Base-by-base conservation (phyloP, 371 early-diverging fungal species). In the Capniomyces stellatus region DNA sequence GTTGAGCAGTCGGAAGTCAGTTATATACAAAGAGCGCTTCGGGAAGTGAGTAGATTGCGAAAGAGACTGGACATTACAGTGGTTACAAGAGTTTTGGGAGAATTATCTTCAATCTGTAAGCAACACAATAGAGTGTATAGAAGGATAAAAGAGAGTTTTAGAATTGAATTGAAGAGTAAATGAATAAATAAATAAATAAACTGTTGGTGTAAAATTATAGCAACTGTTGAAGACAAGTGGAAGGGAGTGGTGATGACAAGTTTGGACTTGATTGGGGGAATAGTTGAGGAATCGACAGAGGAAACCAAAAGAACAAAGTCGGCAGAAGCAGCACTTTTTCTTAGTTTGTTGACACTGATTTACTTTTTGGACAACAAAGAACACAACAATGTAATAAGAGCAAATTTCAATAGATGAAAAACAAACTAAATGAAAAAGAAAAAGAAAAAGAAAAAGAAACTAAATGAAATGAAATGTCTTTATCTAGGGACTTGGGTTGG, bases 261-360 rank as follows among this genome's bases (percentile, higher is more conserved):
- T n/a, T n/a, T n/a, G n/a, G 24, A n/a, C 41, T 51, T 6, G 35
- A 15, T 35, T 35, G 35, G 6, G 6, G 35, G 35, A 15, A 15
- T 15, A 35, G 35, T 35, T 35, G 35, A 35, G 35, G 35, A 35
- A 40, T 54, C 62, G 19, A 51, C 58, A 35, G 68, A 62, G 29
- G 60, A 50, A 40, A 75, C 77, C 24, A 69, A 35, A 35, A 35
- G 15, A 35, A 35, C 35, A 35, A 35, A 35, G 35, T 35, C 82
- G n/a, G 90, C 96, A 8, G 96, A 93, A 71, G 75, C 85, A 31
- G 87, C 85, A 56, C 69, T 87, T 28, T 95, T 85, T 60, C 70
- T 95, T 51, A 77, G 82, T 50, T 69, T 89, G 54, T 64, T 91
- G 63, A 77, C 80, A 0, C 67, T 88, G 64, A 71, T 90, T 8